These are phyloP conservation scores for Colletotrichum zoysiae DNA, from an alignment of 2,329 filamentous ascomycete species.

Conservation along the genomic window DNA sequence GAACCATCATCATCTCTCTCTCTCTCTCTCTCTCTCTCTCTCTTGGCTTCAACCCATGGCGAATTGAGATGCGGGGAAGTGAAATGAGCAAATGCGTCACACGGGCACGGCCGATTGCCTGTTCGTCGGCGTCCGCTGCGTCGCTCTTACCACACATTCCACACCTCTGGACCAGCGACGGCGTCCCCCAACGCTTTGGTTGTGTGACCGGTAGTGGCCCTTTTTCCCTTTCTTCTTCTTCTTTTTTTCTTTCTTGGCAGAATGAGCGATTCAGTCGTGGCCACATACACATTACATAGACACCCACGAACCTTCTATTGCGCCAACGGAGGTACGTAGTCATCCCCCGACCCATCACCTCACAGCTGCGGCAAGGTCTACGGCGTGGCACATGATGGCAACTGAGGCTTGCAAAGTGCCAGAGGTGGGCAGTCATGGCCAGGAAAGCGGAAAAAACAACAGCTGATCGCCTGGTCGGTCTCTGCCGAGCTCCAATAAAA, in stretches of 20 bases:
- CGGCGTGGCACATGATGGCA: neutral
- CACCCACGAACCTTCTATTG: neutral
- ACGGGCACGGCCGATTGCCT: conserved; percentile 3
- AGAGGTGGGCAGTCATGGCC: conserved; percentile 1
- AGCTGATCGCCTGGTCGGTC: conserved; percentile 11
- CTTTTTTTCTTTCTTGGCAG: neutral
- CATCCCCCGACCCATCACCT: neutral
- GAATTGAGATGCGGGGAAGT: conserved; percentile 6
- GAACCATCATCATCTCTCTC: neutral
- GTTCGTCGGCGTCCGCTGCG: neutral
- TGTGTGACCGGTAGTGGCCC: conserved; percentile 13
- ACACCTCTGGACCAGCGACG: conserved; percentile 4
- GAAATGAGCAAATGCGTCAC: conserved; percentile 8
- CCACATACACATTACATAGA: neutral
- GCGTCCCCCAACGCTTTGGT: conserved; percentile 21
- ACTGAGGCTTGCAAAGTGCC: conserved; percentile 2
- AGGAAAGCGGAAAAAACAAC: conserved; percentile 17
- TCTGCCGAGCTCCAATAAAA: neutral
- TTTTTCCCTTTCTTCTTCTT: neutral
- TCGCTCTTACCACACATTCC: conserved; percentile 1
- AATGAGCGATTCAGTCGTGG: neutral
- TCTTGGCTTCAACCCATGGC: neutral
- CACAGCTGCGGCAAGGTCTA: neutral
- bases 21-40: neutral
- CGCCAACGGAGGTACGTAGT: neutral